These are phyloP conservation scores for Didymella arachidicola DNA, from an alignment of 2,329 filamentous ascomycete genomes.

Conservation along the genomic window DNA sequence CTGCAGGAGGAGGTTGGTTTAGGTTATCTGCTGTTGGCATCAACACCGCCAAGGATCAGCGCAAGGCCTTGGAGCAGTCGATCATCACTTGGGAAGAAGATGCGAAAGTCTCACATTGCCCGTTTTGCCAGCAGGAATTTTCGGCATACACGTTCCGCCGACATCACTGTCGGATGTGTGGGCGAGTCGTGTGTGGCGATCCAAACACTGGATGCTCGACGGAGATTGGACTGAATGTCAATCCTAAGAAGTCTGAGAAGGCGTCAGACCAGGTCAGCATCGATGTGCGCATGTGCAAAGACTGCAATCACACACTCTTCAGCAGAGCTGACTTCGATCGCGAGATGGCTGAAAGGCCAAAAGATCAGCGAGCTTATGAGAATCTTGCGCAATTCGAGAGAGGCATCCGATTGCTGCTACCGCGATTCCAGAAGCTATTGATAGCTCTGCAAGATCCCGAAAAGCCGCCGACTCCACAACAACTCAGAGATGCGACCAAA, in stretches of 20 bases:
- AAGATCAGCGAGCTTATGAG: conserved; percentile 81
- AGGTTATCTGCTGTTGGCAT: conserved; percentile 53
- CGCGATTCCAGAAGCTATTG: conserved; percentile 82
- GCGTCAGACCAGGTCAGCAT: conserved; percentile 68
- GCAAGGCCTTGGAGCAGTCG: conserved; percentile 86
- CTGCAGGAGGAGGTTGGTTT: conserved; percentile 60
- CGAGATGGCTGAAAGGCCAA: conserved; percentile 71
- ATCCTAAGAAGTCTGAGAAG: conserved; percentile 52
- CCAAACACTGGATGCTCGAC: conserved; percentile 82
- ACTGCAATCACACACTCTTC: conserved; percentile 78
- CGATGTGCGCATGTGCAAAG: conserved; percentile 89
- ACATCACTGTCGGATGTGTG: conserved; percentile 94
- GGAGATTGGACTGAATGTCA: conserved; percentile 81
- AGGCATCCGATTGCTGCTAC: conserved; percentile 81
- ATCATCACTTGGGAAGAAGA: conserved; percentile 97
- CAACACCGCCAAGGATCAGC: conserved; percentile 69
- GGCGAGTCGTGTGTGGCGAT: conserved; percentile 91
- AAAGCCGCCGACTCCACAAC: conserved; percentile 69
- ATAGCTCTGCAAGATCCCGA: conserved; percentile 75
- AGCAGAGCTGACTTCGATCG: conserved; percentile 78
- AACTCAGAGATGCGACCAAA: conserved; percentile 85
- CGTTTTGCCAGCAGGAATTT: conserved; percentile 96
- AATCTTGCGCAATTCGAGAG: conserved; percentile 87
- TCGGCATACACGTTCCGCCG: conserved; percentile 89
- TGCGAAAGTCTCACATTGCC: conserved; percentile 77